phyloP scores from a whole-genome alignment of 345 rosid genomes.

The Toxicodendron radicans region DNA sequence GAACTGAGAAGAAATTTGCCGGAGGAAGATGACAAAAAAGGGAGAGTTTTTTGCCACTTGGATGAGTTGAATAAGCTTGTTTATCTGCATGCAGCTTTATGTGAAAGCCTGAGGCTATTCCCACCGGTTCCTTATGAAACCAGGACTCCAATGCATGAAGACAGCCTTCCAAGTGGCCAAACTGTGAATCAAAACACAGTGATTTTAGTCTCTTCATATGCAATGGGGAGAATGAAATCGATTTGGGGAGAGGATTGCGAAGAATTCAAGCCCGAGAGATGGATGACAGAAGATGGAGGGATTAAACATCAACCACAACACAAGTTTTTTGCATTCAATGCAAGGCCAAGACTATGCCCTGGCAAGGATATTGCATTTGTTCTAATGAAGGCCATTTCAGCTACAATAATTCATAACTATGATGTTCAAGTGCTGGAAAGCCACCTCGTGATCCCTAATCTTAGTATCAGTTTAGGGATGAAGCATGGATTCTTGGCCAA shows the following conservation, averaged over 20 bases:
- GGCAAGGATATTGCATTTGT: constrained; percentile 12
- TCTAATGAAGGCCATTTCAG: constrained; percentile 11
- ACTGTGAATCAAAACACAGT: constrained; percentile 18
- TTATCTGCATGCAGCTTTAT: constrained; percentile 40
- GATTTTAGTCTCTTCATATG: constrained; percentile 15
- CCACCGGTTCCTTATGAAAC: constrained; percentile 45
- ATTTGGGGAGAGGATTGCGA: constrained; percentile 43
- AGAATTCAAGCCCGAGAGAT: constrained; percentile 44
- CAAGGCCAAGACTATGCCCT: constrained; percentile 14
- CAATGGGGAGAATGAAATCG: constrained; percentile 31
- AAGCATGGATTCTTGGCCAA: constrained; percentile 11
- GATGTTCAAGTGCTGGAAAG: neutral
- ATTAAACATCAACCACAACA: constrained; percentile 17
- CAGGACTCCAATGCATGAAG: constrained; percentile 32
- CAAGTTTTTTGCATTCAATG: constrained; percentile 16
- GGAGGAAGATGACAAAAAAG: neutral
- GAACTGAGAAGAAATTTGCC: constrained; percentile 27
- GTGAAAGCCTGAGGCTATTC: constrained; percentile 45
- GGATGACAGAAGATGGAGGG: constrained; percentile 34
- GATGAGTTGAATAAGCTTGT: constrained; percentile 25
- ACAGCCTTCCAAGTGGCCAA: constrained; percentile 53
- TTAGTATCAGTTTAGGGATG: neutral
- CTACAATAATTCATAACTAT: constrained; percentile 6
- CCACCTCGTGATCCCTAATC: neutral
- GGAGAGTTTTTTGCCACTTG: neutral